These are phyloP conservation scores for Daldinia loculata DNA, from an alignment of 495 filamentous ascomycete genomes.

Conservation along the genomic window DNA sequence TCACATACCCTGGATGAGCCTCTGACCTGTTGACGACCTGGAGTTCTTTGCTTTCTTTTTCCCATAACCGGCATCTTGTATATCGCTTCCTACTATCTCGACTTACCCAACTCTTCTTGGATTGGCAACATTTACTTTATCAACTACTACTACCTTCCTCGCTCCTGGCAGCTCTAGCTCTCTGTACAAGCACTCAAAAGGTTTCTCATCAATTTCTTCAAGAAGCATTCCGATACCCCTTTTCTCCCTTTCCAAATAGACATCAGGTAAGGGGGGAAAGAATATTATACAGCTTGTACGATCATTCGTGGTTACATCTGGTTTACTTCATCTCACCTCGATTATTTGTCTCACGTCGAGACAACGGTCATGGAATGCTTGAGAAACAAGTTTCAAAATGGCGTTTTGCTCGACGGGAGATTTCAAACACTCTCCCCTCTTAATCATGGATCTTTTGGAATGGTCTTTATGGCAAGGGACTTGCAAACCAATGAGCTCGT, in stretches of 20 bases:
- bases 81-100: slow-evolving; percentile 50
- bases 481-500: slow-evolving; percentile 76
- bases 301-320: slow-evolving; percentile 40
- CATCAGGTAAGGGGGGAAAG: slow-evolving; percentile 41
- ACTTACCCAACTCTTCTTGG: slow-evolving; percentile 45
- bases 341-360: slow-evolving; percentile 42
- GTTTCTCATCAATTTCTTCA: slow-evolving; percentile 45
- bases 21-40: slow-evolving; percentile 67
- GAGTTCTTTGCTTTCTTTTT: slow-evolving; percentile 61
- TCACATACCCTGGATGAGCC: slow-evolving; percentile 71
- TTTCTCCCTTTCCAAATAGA: slow-evolving; percentile 50
- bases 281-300: slow-evolving; percentile 42
- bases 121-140: slow-evolving; percentile 26
- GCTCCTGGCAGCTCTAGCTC: slow-evolving; percentile 48
- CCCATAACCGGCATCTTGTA: slow-evolving; percentile 54
- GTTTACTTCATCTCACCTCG: slow-evolving; percentile 32
- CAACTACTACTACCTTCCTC: slow-evolving; percentile 43
- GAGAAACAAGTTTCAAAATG: slow-evolving; percentile 75
- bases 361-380: slow-evolving; percentile 76
- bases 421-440: slow-evolving; percentile 91
- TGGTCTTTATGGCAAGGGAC: slow-evolving; percentile 94
- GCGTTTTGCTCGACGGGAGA: slow-evolving; percentile 80
- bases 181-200: slow-evolving; percentile 56
- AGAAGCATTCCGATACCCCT: slow-evolving; percentile 35
- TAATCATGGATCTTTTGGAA: slow-evolving; percentile 98